These are phyloP conservation scores for Kockiozyma suomiensis DNA, from an alignment of 805 yeast species.

Conservation along the genomic window DNA sequence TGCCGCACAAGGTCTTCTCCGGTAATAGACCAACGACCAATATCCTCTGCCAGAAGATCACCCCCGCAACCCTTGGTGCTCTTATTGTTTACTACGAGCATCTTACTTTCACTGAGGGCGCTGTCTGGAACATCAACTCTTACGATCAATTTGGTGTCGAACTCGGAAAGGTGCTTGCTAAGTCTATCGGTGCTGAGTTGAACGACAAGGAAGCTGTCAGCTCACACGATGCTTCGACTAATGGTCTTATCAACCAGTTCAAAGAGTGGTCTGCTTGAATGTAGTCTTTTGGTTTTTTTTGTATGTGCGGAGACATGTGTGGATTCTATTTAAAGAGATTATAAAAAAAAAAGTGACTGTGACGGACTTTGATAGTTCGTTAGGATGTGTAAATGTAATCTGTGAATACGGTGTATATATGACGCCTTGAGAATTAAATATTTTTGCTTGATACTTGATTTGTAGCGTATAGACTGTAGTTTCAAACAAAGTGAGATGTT, in stretches of 20 bases:
- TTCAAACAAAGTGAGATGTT: no score
- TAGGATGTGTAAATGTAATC: no score
- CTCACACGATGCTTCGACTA: conserved; percentile 88
- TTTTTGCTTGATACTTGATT: no score
- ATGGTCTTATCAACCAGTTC: conserved; percentile 92
- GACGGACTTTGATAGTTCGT: no score
- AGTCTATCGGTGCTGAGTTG: conserved; percentile 89
- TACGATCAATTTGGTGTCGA: conserved; percentile 99
- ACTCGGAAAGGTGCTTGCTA: conserved; percentile 96
- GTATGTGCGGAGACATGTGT: background rate
- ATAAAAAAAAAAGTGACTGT: no score
- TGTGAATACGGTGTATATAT: no score
- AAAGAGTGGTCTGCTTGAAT: conserved; percentile 54
- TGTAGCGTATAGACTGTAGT: no score
- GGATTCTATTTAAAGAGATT: background rate
- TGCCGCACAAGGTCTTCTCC: conserved; percentile 94
- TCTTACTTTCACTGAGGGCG: conserved; percentile 97
- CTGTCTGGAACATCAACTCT: conserved; percentile 98
- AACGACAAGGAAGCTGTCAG: conserved; percentile 59
- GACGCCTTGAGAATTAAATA: no score
- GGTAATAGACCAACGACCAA: conserved; percentile 99
- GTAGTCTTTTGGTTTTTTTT: background rate
- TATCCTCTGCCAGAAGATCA: conserved; percentile 90
- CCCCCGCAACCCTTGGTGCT: conserved; percentile 95
- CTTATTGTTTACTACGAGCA: conserved; percentile 98